Conservation (phyloP, 139 green algal genomes). For the Nannochloris sp. region DNA sequence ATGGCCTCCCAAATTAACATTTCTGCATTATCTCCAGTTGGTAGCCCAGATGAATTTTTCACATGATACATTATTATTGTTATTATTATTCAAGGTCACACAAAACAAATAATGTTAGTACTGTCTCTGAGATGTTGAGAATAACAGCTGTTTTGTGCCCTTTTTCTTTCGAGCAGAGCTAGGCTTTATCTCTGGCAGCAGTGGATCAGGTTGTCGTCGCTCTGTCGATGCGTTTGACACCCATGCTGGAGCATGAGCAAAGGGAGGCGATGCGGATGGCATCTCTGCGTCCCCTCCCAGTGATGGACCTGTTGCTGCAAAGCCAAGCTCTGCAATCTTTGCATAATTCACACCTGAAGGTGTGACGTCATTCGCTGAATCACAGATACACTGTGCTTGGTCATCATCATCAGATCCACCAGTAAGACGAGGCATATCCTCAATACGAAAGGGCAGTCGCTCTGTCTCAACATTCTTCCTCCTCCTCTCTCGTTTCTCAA, state of each 20-base stretch:
- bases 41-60: neutral
- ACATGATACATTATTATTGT: too few species aligned
- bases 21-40: conserved; percentile 2
- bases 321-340: conserved; percentile 53
- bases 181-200: too few species aligned
- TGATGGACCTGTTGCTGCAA: conserved; percentile 57
- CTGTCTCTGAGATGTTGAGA: conserved; percentile 15
- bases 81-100: too few species aligned
- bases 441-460: too few species aligned
- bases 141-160: conserved; percentile 10
- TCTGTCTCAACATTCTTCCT: conserved; percentile 22
- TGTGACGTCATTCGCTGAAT: neutral
- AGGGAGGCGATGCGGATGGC: neutral
- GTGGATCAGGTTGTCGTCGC: neutral
- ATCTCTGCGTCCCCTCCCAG: conserved; percentile 13
- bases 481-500: conserved; percentile 22
- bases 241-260: neutral
- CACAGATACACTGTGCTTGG: neutral
- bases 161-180: conserved; percentile 11
- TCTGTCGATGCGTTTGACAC: neutral
- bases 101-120: conserved; percentile 2
- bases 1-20: conserved; percentile 2
- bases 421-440: conserved; percentile 16
- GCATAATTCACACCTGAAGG: conserved; percentile 41
- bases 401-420: neutral